Percentiles rank a stretch among this genome's conserved stretches.
These are phyloP conservation scores for Magnolia kwangsiensis DNA, from an alignment of 164 flowering plant species.

Conservation along the genomic window DNA sequence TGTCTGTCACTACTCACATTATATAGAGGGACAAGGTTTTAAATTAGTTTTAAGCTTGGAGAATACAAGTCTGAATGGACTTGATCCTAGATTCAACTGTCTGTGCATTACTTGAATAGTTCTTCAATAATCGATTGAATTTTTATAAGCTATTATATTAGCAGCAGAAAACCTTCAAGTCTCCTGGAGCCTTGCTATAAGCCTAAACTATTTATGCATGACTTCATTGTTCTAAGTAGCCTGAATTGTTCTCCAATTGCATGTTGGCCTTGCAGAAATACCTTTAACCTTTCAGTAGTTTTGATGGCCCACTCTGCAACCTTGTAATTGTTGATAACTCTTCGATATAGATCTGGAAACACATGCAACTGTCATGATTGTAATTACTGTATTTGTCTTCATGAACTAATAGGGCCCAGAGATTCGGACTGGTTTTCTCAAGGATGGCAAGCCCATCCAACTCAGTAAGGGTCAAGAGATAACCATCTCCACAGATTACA, in stretches of 20 bases:
- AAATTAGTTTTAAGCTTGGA: too few relatives aligned
- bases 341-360: background rate
- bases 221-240: too few relatives aligned
- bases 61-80: too few relatives aligned
- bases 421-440: constrained; percentile 68
- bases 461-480: constrained; percentile 67
- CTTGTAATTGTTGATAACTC: background rate
- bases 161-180: background rate
- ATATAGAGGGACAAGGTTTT: too few relatives aligned
- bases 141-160: too few relatives aligned
- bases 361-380: background rate
- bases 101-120: too few relatives aligned
- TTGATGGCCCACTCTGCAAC: background rate
- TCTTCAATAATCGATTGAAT: too few relatives aligned
- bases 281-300: background rate
- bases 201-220: background rate
- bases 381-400: background rate
- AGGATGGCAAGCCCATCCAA: constrained; percentile 63
- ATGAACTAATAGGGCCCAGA: constrained; percentile 56
- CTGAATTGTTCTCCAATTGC: too few relatives aligned
- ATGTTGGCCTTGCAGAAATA: too few relatives aligned
- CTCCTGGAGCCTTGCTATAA: background rate
- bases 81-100: too few relatives aligned
- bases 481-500: constrained; percentile 52
- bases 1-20: too few relatives aligned